Conservation (phyloP, 768 basidiomycete genomes). For the Collybia sp. region DNA sequence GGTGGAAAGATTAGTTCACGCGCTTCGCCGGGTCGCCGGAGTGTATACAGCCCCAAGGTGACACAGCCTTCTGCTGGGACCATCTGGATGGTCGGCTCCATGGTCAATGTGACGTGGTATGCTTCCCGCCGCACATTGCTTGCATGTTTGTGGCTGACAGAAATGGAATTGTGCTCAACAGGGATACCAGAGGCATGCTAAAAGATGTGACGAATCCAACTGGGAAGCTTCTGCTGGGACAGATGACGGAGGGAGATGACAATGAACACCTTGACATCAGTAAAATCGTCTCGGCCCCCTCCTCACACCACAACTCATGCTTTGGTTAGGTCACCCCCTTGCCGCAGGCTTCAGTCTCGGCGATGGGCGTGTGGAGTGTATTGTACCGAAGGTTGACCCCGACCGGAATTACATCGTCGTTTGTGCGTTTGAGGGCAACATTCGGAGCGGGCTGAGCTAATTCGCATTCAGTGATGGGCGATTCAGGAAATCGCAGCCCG, state of each 20-base stretch:
- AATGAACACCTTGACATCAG: conserved; percentile 45
- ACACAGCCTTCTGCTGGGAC: conserved; percentile 30
- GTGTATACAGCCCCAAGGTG: conserved; percentile 38
- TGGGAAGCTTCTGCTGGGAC: conserved; percentile 44
- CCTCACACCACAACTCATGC: conserved; percentile 3
- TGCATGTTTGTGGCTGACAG: conserved; percentile 7
- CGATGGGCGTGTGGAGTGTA: conserved; percentile 33
- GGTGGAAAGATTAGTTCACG: neutral
- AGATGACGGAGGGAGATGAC: conserved; percentile 25
- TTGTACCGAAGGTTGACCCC: conserved; percentile 34
- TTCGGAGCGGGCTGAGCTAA: neutral
- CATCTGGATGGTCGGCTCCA: conserved; percentile 33
- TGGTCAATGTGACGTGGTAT: conserved; percentile 40
- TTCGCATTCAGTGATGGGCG: conserved; percentile 39
- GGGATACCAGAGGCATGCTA: conserved; percentile 34
- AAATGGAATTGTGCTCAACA: conserved; percentile 12
- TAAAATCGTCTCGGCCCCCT: conserved; percentile 16
- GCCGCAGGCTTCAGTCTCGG: conserved; percentile 40
- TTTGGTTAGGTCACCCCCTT: conserved; percentile 42
- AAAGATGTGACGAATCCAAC: conserved; percentile 25
- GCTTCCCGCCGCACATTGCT: conserved; percentile 15
- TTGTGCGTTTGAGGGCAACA: conserved; percentile 30
- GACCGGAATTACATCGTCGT: conserved; percentile 43
- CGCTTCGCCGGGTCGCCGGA: conserved; percentile 14
- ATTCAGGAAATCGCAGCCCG: conserved; percentile 51